Evolutionary conservation across 1,284 basidiomycete genomes (phyloP), one percentile per base, ranked within the genome.

Genomic region (Naganishia sp.): DNA sequence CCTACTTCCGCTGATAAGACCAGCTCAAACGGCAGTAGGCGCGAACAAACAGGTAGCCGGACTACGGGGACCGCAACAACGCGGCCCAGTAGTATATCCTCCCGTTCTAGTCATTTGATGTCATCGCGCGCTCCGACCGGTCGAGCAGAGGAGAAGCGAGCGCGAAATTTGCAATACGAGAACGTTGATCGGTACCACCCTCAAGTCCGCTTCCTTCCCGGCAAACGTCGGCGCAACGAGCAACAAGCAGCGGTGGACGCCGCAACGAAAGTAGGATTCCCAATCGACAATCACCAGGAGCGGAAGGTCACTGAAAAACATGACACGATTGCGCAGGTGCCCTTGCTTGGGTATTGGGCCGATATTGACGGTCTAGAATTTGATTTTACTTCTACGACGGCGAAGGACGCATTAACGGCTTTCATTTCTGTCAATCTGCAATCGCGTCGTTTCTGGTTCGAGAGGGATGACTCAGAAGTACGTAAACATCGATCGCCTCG

Each of bases 391-490:
- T 70, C 73, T 1, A 71, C 72, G 0, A 70, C 71, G 2, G 75
- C 75, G 0, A 69, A 72, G 17, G 73, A 73, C 62, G 71, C 76
- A 51, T 72, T 77, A 1, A 71, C 72, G 10, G 75, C 76, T n/a
- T 77, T 77, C 61, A 77, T 77, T 50, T 72, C 74, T 5, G 67
- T 66, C 15, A 75, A 77, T 57, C 74, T 77, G 54, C 60, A 72
- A 70, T 72, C 71, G 0, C 68, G 76, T 10, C 69, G 68, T 43
- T 73, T 74, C 0, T 77, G 76, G 76, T 77, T 75, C 56, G 72
- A 72, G 23, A 58, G 74, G 45, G 76, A 77, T 57, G 76, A 77
- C 47, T 71, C 69, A 23, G 72, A 73, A 53, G 74, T 67, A 45
- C n/a, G 67, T 23, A 11, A 45, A 31, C 10, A 7, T 35, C 7